Evolutionary conservation across 1,139 yeast species (phyloP), one percentile per base, ranked within the genome.

Genomic region (Zygotorulaspora mrakii): DNA sequence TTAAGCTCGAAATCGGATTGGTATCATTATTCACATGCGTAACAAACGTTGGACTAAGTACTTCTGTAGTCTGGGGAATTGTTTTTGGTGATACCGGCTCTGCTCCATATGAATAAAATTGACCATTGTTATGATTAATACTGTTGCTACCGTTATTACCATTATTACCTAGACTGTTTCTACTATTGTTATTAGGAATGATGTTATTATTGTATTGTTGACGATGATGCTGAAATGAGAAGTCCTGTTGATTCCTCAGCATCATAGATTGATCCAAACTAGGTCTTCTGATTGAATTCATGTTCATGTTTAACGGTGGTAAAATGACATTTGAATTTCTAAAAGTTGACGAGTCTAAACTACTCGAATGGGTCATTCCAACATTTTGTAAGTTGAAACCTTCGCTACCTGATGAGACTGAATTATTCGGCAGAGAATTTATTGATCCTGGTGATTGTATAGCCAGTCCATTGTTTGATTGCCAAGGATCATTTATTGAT

Each of bases 361-460:
- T 39, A 18, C 17, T 31, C 8, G 38, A 34, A 13, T 30, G 25
- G 12, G 35, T 25, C 35, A 39, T 39, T 10, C 36, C 29, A 14
- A 32, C 23, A 17, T 36, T 39, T 17, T 22, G 14, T 3, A 31
- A 21, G 8, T 31, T 16, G 8, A 16, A 29, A 2, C 43, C 49
- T 25, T 49, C n/a, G 13, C 50, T 21, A 24, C 6, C 11, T 10
- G 27, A 24, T 5, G 27, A 24, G 6, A 10, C 5, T 3, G 51
- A 46, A 21, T 45, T 42, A 6, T 47, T 42, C 11, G 51, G 47
- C 17, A 36, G 24, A 16, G 43, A 33, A 17, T 35, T 35, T 14
- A 40, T 21, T 7, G 39, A 24, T 10, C 22, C 35, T n/a, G 43
- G 41, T 14, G 43, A 33, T 10, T 33, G 21, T 26, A 39, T 25